These are phyloP conservation scores for Chlamydomonas eustigma DNA, from an alignment of 139 green algal genomes.

Conservation along the genomic window DNA sequence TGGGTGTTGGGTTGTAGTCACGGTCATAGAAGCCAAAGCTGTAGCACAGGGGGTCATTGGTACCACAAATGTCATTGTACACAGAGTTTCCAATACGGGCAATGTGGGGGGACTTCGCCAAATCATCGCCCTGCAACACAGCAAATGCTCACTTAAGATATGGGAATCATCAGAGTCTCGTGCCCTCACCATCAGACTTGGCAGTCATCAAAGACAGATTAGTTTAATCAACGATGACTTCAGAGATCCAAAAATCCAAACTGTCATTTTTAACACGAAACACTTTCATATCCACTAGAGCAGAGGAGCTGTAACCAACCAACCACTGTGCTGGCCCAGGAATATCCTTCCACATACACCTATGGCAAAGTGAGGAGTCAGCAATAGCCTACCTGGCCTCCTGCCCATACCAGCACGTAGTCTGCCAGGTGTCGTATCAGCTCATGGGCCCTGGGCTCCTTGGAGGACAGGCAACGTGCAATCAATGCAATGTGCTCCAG, in stretches of 20 bases:
- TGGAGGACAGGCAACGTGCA: background rate
- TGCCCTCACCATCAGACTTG: no score
- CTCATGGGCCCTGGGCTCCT: slow-evolving; percentile 6
- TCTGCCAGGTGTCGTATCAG: slow-evolving; percentile 12
- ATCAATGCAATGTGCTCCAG: slow-evolving; percentile 14
- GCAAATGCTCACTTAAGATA: no score
- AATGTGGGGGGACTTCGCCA: slow-evolving; percentile 12
- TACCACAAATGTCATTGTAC: background rate
- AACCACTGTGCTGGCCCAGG: no score
- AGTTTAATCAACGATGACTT: no score
- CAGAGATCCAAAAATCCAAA: no score
- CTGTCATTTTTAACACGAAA: no score
- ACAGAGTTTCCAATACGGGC: slow-evolving; percentile 15
- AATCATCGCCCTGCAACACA: background rate
- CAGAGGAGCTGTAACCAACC: no score
- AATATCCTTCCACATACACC: no score
- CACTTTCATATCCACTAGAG: no score
- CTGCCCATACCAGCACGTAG: slow-evolving; percentile 19
- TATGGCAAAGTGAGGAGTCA: no score
- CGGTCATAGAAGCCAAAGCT: slow-evolving; percentile 7
- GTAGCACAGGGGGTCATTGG: slow-evolving; percentile 11
- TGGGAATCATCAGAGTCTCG: no score
- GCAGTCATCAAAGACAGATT: no score
- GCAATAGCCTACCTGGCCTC: background rate
- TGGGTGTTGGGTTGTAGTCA: background rate